Evolutionary conservation across 2,329 filamentous ascomycete species (phyloP).

Genomic region (Talaromyces sp.): DNA sequence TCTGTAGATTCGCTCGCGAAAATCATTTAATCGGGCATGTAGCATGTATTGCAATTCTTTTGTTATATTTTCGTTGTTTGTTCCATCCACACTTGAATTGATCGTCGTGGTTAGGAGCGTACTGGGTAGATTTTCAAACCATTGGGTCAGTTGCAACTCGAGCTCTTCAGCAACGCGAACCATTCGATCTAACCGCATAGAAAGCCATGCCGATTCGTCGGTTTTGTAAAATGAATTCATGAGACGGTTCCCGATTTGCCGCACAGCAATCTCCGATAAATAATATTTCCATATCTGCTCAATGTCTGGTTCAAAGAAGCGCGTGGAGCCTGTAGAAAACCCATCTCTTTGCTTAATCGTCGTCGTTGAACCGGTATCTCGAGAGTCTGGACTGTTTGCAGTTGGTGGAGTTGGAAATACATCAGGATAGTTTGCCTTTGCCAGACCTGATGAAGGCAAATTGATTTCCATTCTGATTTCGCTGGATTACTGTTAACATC

Average conservation of each 20-base stretch:
- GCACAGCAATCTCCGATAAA: constrained; percentile 1
- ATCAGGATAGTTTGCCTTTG: neutral
- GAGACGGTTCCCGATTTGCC: neutral
- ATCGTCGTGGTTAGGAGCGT: neutral
- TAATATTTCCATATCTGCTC: constrained; percentile 1
- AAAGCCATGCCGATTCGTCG: neutral
- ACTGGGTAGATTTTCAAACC: neutral
- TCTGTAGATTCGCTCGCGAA: neutral
- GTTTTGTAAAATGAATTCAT: constrained; percentile 1
- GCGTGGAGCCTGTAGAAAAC: neutral
- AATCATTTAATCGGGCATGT: neutral
- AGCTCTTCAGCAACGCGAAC: neutral
- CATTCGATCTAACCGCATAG: neutral
- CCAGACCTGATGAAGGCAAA: neutral
- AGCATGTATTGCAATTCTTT: neutral
- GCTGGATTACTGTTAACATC: neutral
- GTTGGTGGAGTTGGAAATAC: neutral
- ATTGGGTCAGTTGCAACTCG: neutral
- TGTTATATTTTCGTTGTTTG: neutral
- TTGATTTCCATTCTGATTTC: constrained; percentile 3
- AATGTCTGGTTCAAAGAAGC: neutral
- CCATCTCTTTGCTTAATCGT: neutral
- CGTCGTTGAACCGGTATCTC: neutral
- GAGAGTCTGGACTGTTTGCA: neutral
- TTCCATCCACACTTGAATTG: neutral